These are phyloP conservation scores for Malus hybrid DNA, from an alignment of 331 rosid species.

Conservation along the genomic window DNA sequence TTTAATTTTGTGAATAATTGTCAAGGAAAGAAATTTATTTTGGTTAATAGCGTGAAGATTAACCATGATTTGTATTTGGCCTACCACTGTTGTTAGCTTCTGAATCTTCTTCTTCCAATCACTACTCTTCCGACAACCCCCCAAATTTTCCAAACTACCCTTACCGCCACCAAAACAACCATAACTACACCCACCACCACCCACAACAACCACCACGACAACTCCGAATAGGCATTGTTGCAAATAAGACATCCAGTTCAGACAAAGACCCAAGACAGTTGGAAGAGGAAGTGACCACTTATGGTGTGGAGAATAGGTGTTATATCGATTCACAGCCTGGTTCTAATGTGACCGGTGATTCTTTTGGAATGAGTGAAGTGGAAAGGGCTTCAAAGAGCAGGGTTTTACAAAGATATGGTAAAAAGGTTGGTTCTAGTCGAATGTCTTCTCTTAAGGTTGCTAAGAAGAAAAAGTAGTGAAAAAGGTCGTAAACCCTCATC, in stretches of 20 bases:
- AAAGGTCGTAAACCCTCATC: slow-evolving; percentile 35
- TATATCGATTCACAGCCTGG: slow-evolving; percentile 25
- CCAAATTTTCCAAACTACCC: slow-evolving; percentile 11
- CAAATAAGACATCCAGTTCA: slow-evolving; percentile 12
- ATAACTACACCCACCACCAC: slow-evolving; percentile 19
- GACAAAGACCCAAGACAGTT: slow-evolving; percentile 17
- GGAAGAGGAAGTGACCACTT: slow-evolving; percentile 10
- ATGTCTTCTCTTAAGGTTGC: slow-evolving; percentile 21
- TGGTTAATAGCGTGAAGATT: no score
- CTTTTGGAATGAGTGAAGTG: slow-evolving; percentile 28
- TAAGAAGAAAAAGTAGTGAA: slow-evolving; percentile 67
- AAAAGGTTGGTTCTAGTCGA: slow-evolving; percentile 20
- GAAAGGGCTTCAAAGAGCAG: slow-evolving; percentile 13
- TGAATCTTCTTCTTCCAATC: slow-evolving; percentile 8
- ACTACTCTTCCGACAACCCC: slow-evolving; percentile 10
- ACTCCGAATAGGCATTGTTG: slow-evolving; percentile 9
- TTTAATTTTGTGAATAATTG: no score
- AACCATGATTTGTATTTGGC: no score
- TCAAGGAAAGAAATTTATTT: no score
- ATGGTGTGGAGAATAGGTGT: slow-evolving; percentile 13
- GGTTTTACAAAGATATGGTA: slow-evolving; percentile 17
- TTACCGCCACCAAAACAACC: slow-evolving; percentile 20
- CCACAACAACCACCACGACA: background rate
- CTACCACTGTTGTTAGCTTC: no score
- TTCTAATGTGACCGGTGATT: slow-evolving; percentile 11